Evolutionary conservation across 345 rosid species (phyloP), one percentile per base, ranked within the genome.

Genomic region (Arabis alpina): DNA sequence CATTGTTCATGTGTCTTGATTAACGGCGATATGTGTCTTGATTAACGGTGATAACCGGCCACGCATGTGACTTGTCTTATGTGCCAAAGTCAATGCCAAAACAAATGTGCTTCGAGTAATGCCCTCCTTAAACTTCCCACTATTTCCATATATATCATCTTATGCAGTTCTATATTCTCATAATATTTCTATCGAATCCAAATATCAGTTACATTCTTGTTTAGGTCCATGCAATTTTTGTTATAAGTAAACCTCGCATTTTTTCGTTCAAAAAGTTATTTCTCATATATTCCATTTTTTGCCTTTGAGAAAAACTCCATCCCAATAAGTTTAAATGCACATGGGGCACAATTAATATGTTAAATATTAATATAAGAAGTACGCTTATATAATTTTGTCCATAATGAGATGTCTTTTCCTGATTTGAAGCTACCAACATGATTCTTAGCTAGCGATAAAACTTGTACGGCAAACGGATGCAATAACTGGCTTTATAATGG

Each of bases 71-170:
- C 49, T 55, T 59, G 55, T 73, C 71, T 32, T 73, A 65, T 50
- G 53, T 23, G 53, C 34, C 49, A 28, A 66, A 73, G 73, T 74
- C 73, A 74, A 74, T 34, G 68, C 60, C 48, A 32, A 60, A 51
- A 74, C 67, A 42, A 73, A 50, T 65, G 41, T 57, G 72, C 66
- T 66, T 54, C 41, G 59, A 64, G 58, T 23, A 47, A 64, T 73
- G 61, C 23, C 60, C 55, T 74, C 77, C 61, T 74, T 59, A 57
- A 66, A 59, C 68, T 43, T 41, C 67, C 77, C 68, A 74, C 73
- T 36, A 41, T 66, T 74, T 73, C 41, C 72, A 50, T 40, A 34
- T 8, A 12, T 64, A 54, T 36, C 28, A 6, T 37, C 8, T 42
- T 4, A 47, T 37, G 12, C 10, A 28, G 5, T 7, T 27, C 2